These are phyloP conservation scores for Parafenestella ontariensis DNA, from an alignment of 2,329 filamentous ascomycete genomes.

Conservation along the genomic window DNA sequence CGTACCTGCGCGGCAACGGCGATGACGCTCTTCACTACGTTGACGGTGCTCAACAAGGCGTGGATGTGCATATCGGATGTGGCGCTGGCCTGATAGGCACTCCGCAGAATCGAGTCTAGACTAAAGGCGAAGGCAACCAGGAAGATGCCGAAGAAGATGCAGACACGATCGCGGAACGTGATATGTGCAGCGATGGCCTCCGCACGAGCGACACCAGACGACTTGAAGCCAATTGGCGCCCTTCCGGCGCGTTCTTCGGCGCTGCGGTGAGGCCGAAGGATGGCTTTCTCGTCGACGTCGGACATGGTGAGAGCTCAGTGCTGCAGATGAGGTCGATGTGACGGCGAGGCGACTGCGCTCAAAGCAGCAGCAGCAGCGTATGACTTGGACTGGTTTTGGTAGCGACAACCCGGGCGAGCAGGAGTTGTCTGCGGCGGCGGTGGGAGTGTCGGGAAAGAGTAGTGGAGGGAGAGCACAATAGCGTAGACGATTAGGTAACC, in stretches of 20 bases:
- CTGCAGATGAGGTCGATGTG: background rate
- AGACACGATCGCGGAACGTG: slow-evolving; percentile 59
- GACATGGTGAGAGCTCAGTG: background rate
- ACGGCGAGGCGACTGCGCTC: background rate
- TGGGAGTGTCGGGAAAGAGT: too few relatives aligned
- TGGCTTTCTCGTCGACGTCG: background rate
- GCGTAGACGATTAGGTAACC: too few relatives aligned
- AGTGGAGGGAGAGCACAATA: too few relatives aligned
- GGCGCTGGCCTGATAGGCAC: slow-evolving; percentile 57
- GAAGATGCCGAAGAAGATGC: slow-evolving; percentile 68
- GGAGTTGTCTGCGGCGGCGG: too few relatives aligned
- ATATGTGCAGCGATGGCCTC: slow-evolving; percentile 64
- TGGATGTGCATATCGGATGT: slow-evolving; percentile 61
- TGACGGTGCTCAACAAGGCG: slow-evolving; percentile 65
- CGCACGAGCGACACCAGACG: slow-evolving; percentile 64
- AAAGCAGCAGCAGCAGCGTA: too few relatives aligned
- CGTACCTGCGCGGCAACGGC: slow-evolving; percentile 60
- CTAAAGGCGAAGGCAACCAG: slow-evolving; percentile 70
- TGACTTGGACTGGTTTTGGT: too few relatives aligned
- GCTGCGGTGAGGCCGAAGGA: background rate
- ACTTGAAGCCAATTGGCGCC: slow-evolving; percentile 39
- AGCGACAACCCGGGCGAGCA: too few relatives aligned
- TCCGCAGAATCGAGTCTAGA: slow-evolving; percentile 60
- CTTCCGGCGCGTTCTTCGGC: background rate
- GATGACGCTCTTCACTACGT: slow-evolving; percentile 65